phyloP scores from a whole-genome alignment of 495 filamentous ascomycete genomes.

The Thermothielavioides terrestris region DNA sequence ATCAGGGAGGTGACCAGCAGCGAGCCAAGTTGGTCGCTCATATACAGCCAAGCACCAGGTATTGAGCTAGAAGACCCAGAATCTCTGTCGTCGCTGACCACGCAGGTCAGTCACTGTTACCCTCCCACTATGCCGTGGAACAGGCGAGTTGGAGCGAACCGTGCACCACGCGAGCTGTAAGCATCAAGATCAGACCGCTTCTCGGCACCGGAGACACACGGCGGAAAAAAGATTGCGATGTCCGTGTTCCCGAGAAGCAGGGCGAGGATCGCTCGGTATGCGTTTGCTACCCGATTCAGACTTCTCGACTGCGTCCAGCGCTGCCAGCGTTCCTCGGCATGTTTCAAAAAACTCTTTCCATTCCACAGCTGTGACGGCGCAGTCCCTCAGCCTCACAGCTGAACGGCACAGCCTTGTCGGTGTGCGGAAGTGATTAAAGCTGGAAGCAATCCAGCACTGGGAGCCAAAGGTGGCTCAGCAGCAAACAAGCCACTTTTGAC shows the following conservation, averaged over 20 bases:
- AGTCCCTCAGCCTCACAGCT: conserved; percentile 1
- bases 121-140: conserved; percentile 2
- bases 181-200: not conserved
- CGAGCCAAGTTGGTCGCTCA: not conserved
- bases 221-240: not conserved
- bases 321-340: not conserved
- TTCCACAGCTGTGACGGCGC: not conserved
- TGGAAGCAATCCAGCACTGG: too few relatives aligned
- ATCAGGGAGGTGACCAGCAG: not conserved
- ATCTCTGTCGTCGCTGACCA: not conserved
- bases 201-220: not conserved
- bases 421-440: not conserved
- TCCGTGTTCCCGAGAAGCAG: too few relatives aligned
- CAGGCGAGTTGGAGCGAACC: not conserved
- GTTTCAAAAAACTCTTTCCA: not conserved
- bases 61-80: too few relatives aligned
- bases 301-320: too few relatives aligned
- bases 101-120: not conserved
- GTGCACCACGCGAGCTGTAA: not conserved
- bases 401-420: not conserved
- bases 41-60: too few relatives aligned
- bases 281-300: too few relatives aligned
- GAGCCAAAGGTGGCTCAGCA: not conserved
- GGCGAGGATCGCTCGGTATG: too few relatives aligned
- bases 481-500: not conserved